Evolutionary conservation across 495 filamentous ascomycete genomes (phyloP).

Genomic region (Pyronema omphalodes): DNA sequence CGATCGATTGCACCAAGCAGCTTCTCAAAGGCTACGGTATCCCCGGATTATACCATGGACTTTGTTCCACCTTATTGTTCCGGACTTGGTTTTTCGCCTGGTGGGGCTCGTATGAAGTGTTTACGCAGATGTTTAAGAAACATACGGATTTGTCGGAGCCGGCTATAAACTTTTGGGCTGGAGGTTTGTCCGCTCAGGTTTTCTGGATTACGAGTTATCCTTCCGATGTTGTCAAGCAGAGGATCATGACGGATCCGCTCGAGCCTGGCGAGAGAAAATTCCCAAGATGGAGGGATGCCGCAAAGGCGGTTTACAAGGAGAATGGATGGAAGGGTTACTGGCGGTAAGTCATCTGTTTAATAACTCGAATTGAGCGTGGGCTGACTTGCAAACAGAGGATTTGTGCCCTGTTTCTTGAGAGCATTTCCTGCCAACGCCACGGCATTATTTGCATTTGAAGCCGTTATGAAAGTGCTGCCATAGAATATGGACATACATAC

Average conservation of each 20-base stretch:
- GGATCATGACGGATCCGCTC: constrained; percentile 88
- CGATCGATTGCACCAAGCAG: constrained; percentile 61
- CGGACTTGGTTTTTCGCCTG: constrained; percentile 90
- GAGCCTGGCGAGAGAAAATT: constrained; percentile 55
- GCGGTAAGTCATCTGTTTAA: constrained; percentile 29
- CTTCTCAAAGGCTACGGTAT: constrained; percentile 52
- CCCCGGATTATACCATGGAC: constrained; percentile 62
- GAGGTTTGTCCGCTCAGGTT: constrained; percentile 73
- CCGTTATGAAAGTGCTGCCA: constrained; percentile 65
- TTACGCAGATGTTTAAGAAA: constrained; percentile 46
- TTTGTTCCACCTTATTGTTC: constrained; percentile 72
- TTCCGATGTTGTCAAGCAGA: constrained; percentile 87
- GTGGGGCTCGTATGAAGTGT: constrained; percentile 84
- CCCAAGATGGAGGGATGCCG: constrained; percentile 62
- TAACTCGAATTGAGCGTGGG: not conserved
- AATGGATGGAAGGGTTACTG: constrained; percentile 65
- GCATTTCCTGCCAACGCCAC: constrained; percentile 95
- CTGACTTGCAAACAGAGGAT: constrained; percentile 34
- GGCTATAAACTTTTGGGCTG: constrained; percentile 90
- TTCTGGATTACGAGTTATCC: constrained; percentile 91
- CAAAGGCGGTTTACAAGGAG: constrained; percentile 54
- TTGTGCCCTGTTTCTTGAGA: constrained; percentile 77
- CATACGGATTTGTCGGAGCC: constrained; percentile 57
- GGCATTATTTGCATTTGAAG: constrained; percentile 85
- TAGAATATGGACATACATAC: constrained; percentile 17